Evolutionary conservation across 495 filamentous ascomycete genomes (phyloP).

Genomic region (Parathielavia appendiculata): DNA sequence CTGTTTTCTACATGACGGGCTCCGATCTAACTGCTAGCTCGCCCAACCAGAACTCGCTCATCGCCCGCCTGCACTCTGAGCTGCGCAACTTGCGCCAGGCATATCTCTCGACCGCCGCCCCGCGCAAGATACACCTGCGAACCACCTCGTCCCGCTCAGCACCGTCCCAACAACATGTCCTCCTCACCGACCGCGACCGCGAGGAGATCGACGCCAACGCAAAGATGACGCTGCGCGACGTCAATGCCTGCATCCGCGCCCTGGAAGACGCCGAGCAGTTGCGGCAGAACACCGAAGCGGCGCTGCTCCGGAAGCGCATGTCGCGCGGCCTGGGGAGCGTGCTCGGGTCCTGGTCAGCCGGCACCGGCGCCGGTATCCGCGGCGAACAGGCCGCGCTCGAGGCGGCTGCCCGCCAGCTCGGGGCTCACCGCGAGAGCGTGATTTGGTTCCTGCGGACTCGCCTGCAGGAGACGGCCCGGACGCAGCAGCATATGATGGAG

Average conservation of each 20-base stretch:
- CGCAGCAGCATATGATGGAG: slow-evolving; percentile 89
- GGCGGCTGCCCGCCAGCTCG: slow-evolving; percentile 53
- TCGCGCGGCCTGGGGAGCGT: slow-evolving; percentile 53
- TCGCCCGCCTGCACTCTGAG: slow-evolving; percentile 66
- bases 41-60: slow-evolving; percentile 68
- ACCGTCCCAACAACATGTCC: slow-evolving; percentile 35
- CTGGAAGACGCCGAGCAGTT: slow-evolving; percentile 78
- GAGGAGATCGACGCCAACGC: slow-evolving; percentile 80
- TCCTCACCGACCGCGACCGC: slow-evolving; percentile 62
- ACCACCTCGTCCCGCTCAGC: slow-evolving; percentile 28
- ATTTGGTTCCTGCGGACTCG: slow-evolving; percentile 72
- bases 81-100: slow-evolving; percentile 78
- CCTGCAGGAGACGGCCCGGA: slow-evolving; percentile 66
- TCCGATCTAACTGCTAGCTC: slow-evolving; percentile 10
- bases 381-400: slow-evolving; percentile 67
- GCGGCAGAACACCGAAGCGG: slow-evolving; percentile 64
- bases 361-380: slow-evolving; percentile 38
- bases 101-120: slow-evolving; percentile 74
- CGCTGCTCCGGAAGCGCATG: slow-evolving; percentile 64
- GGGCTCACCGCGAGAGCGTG: slow-evolving; percentile 68
- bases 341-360: slow-evolving; percentile 70
- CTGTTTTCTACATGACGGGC: neutral
- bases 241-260: slow-evolving; percentile 67
- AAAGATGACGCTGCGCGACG: slow-evolving; percentile 74
- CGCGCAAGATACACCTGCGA: slow-evolving; percentile 43